A percentile compares a stretch with the other conserved stretches of the same genome.
These are phyloP conservation scores for grape (Vitis vinifera) DNA, from an alignment of 164 flowering plant genomes.

Conservation along the genomic window DNA sequence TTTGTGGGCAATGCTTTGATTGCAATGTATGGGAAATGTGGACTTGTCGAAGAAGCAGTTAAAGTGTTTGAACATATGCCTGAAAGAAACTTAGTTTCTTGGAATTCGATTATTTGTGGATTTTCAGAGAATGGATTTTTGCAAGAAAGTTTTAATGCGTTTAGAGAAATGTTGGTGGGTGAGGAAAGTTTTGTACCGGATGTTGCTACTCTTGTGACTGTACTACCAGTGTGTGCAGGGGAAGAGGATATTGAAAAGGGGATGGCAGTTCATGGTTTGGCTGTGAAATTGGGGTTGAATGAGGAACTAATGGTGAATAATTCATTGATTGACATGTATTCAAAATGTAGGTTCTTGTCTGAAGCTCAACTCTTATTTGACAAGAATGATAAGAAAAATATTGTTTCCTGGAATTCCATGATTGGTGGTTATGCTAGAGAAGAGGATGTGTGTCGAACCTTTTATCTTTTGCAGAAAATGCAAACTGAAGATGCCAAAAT, in stretches of 20 bases:
- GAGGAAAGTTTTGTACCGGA: slow-evolving; percentile 45
- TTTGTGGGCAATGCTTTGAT: slow-evolving; percentile 41
- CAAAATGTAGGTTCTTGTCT: slow-evolving; percentile 46
- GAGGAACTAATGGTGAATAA: slow-evolving; percentile 48
- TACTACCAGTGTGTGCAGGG: slow-evolving; percentile 55
- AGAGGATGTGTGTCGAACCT: slow-evolving; percentile 36
- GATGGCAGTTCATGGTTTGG: slow-evolving; percentile 52
- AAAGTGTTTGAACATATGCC: slow-evolving; percentile 30
- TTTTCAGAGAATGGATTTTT: slow-evolving; percentile 40
- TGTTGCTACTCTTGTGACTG: slow-evolving; percentile 50
- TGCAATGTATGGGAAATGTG: slow-evolving; percentile 35
- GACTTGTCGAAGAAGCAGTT: slow-evolving; percentile 33
- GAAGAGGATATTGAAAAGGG: slow-evolving; percentile 52
- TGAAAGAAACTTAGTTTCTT: slow-evolving; percentile 35
- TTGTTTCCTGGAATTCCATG: slow-evolving; percentile 71
- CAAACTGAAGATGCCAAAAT: slow-evolving; percentile 28
- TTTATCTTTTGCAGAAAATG: slow-evolving; percentile 50
- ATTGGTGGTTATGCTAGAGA: slow-evolving; percentile 48
- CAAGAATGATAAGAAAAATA: slow-evolving; percentile 37
- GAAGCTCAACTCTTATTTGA: slow-evolving; percentile 43
- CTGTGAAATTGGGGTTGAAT: slow-evolving; percentile 48
- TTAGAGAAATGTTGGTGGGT: slow-evolving; percentile 32
- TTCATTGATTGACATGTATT: slow-evolving; percentile 63
- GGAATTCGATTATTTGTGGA: slow-evolving; percentile 38
- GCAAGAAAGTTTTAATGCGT: slow-evolving; percentile 29